Percentiles rank a stretch among this genome's conserved stretches.
These are phyloP conservation scores for Colletotrichum liriopes DNA, from an alignment of 2,329 filamentous ascomycete genomes.

Conservation along the genomic window DNA sequence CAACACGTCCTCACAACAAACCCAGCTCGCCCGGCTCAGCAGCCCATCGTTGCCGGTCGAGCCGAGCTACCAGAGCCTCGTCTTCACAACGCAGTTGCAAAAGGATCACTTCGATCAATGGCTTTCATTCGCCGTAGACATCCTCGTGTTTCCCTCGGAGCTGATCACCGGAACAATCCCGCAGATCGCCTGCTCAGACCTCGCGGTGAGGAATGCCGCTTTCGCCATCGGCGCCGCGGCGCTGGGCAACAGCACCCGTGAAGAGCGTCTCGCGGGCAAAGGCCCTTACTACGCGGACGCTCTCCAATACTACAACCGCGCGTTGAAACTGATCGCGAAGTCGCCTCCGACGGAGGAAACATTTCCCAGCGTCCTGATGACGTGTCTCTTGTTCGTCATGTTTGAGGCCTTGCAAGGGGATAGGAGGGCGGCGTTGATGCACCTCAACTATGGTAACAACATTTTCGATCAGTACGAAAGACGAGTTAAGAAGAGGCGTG, in stretches of 20 bases:
- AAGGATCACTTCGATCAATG: conserved; percentile 36
- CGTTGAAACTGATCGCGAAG: conserved; percentile 16
- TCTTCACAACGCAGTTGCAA: conserved; percentile 35
- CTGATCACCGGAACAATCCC: conserved; percentile 43
- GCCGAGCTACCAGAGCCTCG: conserved; percentile 34
- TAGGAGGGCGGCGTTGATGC: conserved; percentile 57
- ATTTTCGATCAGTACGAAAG: conserved; percentile 28
- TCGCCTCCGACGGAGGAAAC: conserved; percentile 19
- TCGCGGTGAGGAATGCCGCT: conserved; percentile 55
- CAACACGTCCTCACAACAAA: not conserved
- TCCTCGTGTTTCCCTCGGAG: conserved; percentile 31
- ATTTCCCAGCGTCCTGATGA: conserved; percentile 47
- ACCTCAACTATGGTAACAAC: conserved; percentile 53
- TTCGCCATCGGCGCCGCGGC: conserved; percentile 57
- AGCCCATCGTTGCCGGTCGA: conserved; percentile 22
- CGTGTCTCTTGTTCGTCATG: conserved; percentile 59
- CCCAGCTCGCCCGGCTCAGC: not conserved
- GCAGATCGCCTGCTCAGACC: conserved; percentile 35
- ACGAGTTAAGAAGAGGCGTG: not conserved
- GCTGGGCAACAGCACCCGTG: conserved; percentile 15
- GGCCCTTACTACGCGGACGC: conserved; percentile 26
- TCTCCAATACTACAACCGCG: conserved; percentile 30
- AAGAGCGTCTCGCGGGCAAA: conserved; percentile 21
- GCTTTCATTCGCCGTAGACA: conserved; percentile 25
- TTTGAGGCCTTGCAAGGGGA: conserved; percentile 59